phyloP scores from a whole-genome alignment of 306 rosid species.

The Citrullus mucosospermus region DNA sequence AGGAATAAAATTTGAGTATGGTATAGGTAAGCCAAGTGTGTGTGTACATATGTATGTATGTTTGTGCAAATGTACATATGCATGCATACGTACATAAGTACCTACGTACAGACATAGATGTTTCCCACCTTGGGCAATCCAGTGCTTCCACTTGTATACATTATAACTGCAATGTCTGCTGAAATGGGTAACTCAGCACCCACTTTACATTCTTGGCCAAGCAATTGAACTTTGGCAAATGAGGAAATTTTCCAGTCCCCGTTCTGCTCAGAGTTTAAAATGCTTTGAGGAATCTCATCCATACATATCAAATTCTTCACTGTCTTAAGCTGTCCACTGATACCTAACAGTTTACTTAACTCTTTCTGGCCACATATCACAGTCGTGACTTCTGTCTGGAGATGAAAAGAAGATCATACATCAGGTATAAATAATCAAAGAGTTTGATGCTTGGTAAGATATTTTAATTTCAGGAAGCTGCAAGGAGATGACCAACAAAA shows the following conservation, averaged over 20 bases:
- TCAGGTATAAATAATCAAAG: neutral
- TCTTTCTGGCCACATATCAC: conserved; percentile 88
- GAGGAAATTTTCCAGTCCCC: conserved; percentile 46
- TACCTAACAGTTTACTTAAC: conserved; percentile 46
- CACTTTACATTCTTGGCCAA: conserved; percentile 49
- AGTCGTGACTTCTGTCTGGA: conserved; percentile 85
- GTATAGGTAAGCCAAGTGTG: neutral
- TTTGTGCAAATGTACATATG: neutral
- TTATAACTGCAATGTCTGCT: conserved; percentile 84
- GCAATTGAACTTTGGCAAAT: conserved; percentile 49
- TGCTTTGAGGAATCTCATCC: conserved; percentile 54
- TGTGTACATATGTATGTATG: neutral
- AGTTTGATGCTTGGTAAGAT: neutral
- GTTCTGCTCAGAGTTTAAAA: conserved; percentile 27
- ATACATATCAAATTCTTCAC: conserved; percentile 74
- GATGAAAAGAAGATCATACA: neutral
- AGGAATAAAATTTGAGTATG: neutral
- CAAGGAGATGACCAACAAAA: neutral
- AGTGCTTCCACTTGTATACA: conserved; percentile 99
- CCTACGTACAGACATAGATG: conserved; percentile 13
- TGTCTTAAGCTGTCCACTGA: conserved; percentile 66
- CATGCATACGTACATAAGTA: neutral
- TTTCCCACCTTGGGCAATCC: conserved; percentile 87
- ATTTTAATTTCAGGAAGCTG: neutral
- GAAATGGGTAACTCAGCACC: conserved; percentile 75